A percentile compares a stretch with the other conserved stretches of the same genome.
Evolutionary conservation across 2,329 filamentous ascomycete species (phyloP).

Genomic region (Sclerotinia glacialis): DNA sequence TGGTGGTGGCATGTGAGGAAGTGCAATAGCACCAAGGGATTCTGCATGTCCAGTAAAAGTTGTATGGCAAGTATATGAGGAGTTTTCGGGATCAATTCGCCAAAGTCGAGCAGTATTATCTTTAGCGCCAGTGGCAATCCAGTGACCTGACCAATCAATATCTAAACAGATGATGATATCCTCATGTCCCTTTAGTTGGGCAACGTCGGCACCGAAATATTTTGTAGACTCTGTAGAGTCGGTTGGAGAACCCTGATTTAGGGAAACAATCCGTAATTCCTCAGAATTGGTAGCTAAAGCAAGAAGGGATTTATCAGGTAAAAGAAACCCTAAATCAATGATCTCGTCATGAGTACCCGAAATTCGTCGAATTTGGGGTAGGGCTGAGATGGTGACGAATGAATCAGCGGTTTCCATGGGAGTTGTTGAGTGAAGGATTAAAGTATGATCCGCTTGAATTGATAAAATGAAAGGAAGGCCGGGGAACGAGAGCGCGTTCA

Average conservation of each 20-base stretch:
- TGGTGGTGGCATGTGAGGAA: slow-evolving; percentile 68
- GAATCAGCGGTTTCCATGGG: slow-evolving; percentile 41
- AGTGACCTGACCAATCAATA: slow-evolving; percentile 94
- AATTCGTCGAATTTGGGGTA: slow-evolving; percentile 64
- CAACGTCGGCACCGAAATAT: slow-evolving; percentile 89
- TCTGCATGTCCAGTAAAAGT: slow-evolving; percentile 90
- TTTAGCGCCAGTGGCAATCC: slow-evolving; percentile 94
- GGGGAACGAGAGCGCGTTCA: slow-evolving; percentile 66
- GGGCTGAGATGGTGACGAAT: slow-evolving; percentile 41
- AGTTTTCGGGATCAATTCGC: slow-evolving; percentile 73
- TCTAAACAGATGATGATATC: slow-evolving; percentile 96
- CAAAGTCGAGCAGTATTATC: slow-evolving; percentile 93
- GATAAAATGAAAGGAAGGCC: slow-evolving; percentile 71
- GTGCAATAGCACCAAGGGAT: slow-evolving; percentile 83
- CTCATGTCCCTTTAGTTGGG: slow-evolving; percentile 81
- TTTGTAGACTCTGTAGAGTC: slow-evolving; percentile 40
- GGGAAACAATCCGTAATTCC: slow-evolving; percentile 82
- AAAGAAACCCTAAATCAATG: slow-evolving; percentile 86
- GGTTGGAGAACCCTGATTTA: slow-evolving; percentile 43
- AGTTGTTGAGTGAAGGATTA: slow-evolving; percentile 67
- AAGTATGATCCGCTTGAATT: slow-evolving; percentile 84
- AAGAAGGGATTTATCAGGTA: slow-evolving; percentile 74
- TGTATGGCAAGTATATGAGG: slow-evolving; percentile 75
- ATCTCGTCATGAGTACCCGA: slow-evolving; percentile 98
- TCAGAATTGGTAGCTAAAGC: slow-evolving; percentile 95